These are phyloP conservation scores for Silene coronaria DNA, from an alignment of 179 eudicot species.

Conservation along the genomic window DNA sequence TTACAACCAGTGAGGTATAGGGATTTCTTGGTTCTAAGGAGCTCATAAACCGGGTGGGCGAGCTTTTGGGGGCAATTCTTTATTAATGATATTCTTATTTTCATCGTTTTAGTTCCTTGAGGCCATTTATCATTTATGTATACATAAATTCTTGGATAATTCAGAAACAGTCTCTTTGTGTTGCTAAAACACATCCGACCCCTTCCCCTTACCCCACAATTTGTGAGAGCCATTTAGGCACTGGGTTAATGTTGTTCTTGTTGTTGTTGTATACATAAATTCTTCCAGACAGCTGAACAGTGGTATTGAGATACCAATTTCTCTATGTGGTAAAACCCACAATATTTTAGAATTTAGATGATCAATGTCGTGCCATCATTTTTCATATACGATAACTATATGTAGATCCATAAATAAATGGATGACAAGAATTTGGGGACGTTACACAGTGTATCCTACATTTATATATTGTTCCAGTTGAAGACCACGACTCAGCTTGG, in stretches of 20 bases:
- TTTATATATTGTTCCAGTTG: not conserved
- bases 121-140: not conserved
- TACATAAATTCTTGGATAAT: too few relatives aligned
- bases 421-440: slow-evolving; percentile 1
- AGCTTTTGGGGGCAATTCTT: not conserved
- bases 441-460: not conserved
- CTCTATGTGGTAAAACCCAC: not conserved
- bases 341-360: not conserved
- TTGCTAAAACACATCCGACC: too few relatives aligned
- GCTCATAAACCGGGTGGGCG: not conserved
- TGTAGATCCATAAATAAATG: not conserved
- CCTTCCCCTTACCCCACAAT: too few relatives aligned
- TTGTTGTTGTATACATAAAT: not conserved
- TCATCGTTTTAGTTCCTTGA: not conserved
- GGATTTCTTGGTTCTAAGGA: not conserved
- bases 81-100: not conserved
- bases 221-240: too few relatives aligned
- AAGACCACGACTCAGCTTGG: not conserved
- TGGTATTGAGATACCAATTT: not conserved
- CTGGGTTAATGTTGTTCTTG: too few relatives aligned
- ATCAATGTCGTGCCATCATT: slow-evolving; percentile 4
- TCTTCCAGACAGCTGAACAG: not conserved
- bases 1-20: not conserved
- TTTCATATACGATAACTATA: not conserved
- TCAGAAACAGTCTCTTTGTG: too few relatives aligned